Base-by-base conservation (phyloP, 768 basidiomycete genomes). In the Infundibulicybe gibba region DNA sequence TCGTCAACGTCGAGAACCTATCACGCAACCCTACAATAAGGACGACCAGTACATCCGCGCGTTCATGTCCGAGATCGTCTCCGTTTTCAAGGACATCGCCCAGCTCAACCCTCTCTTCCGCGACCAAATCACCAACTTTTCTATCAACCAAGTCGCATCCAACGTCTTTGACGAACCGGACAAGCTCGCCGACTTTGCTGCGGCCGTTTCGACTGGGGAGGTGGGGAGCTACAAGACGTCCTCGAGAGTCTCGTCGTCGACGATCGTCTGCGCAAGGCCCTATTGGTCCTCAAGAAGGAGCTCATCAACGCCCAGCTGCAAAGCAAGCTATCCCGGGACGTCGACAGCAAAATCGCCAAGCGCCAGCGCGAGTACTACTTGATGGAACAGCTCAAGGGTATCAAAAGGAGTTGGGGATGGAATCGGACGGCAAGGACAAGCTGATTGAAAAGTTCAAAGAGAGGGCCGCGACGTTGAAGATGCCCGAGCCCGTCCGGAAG, bases 131-230 rank as follows among this genome's bases (percentile, higher is more conserved):
- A 93, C 94, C 52, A 93, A 92, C 63, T 97, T 97, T 65, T 89
- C 89, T 13, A 93, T 95, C 66, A 87, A 88, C 61, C 92, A 95
- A 62, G 81, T 91, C 46, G 87, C 93, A 2, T 79, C 87, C 8
- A 97, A 93, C 66, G 89, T 97, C 46, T 97, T 98, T 56, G 94
- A 97, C 59, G 94, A 97, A 59, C 95, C 95, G 0, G 94, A 97
- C 64, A 94, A 94, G 61, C 82, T 97, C 19, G 95, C 94, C 0
- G 97, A 99, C 61, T 95, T 98, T 54, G 93, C 95, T 0, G 97
- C 97, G 0, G 94, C 94, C 0, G 94, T 97, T 0, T 93, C 89
- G 0, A 86, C 87, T 0, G 94, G 94, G n/a, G 91, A 95, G 45
- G 88, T 8, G 68, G 79, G 45, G 97, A 98, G 58, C 74, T 97